These are phyloP conservation scores for Caryocar brasiliense DNA, from an alignment of 441 rosid genomes.

Conservation along the genomic window DNA sequence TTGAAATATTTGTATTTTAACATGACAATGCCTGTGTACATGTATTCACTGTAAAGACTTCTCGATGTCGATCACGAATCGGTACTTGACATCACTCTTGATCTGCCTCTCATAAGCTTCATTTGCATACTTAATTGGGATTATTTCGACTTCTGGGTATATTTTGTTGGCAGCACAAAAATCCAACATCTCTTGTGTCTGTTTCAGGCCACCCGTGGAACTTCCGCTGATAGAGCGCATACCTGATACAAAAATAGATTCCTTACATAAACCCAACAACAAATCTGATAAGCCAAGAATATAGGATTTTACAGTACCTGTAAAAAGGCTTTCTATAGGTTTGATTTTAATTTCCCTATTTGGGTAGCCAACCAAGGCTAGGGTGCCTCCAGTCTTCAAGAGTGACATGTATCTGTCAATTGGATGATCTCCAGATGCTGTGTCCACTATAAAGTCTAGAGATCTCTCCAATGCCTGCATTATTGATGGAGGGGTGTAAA, in stretches of 20 bases:
- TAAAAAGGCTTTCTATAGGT: constrained; percentile 53
- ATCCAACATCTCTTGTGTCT: constrained; percentile 65
- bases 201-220: constrained; percentile 65
- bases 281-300: too few species aligned
- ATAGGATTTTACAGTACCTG: constrained; percentile 43
- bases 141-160: constrained; percentile 57
- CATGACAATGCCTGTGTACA: too few species aligned
- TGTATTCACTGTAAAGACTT: constrained; percentile 52
- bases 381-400: constrained; percentile 52
- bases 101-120: constrained; percentile 68
- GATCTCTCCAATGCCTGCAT: constrained; percentile 52
- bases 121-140: constrained; percentile 55
- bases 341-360: constrained; percentile 69
- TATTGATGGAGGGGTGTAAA: too few species aligned
- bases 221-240: too few species aligned
- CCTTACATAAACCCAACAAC: too few species aligned
- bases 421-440: constrained; percentile 80
- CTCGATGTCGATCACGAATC: constrained; percentile 72
- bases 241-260: constrained; percentile 37
- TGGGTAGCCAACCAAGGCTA: constrained; percentile 67
- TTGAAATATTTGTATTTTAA: too few species aligned
- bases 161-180: constrained; percentile 60
- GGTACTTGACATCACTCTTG: constrained; percentile 66
- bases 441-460: constrained; percentile 65
- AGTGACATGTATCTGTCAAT: constrained; percentile 73